Percentiles rank a stretch among this genome's conserved stretches.
Evolutionary conservation across 2,329 filamentous ascomycete genomes (phyloP).

Genomic region (Septoria linicola): DNA sequence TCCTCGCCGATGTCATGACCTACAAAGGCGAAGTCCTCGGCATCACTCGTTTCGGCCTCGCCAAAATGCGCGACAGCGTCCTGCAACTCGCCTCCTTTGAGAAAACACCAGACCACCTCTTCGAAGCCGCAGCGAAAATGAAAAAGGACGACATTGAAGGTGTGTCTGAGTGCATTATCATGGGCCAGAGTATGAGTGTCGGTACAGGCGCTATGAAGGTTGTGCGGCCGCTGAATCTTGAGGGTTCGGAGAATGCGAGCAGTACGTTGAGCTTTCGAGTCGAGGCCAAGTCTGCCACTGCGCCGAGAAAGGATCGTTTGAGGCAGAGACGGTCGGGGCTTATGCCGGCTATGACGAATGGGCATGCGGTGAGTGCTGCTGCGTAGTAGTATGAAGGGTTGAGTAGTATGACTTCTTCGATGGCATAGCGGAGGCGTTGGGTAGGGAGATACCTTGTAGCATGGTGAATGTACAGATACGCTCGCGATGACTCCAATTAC

Average conservation of each 20-base stretch:
- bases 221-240: slow-evolving; percentile 70
- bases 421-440: neutral
- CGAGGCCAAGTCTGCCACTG: slow-evolving; percentile 17
- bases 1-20: slow-evolving; percentile 97
- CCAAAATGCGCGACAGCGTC: slow-evolving; percentile 94
- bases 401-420: no score
- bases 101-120: slow-evolving; percentile 96
- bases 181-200: slow-evolving; percentile 90
- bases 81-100: slow-evolving; percentile 94
- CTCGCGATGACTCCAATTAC: no score
- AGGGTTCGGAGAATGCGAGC: slow-evolving; percentile 50
- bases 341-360: slow-evolving; percentile 22
- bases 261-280: slow-evolving; percentile 23
- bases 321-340: slow-evolving; percentile 19
- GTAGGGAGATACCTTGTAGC: neutral
- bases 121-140: slow-evolving; percentile 88
- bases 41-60: slow-evolving; percentile 92
- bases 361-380: slow-evolving; percentile 21
- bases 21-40: slow-evolving; percentile 96
- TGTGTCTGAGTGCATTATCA: slow-evolving; percentile 95
- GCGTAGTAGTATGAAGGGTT: neutral
- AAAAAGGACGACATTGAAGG: slow-evolving; percentile 91
- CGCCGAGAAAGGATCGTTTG: slow-evolving; percentile 24
- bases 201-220: slow-evolving; percentile 93
- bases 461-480: neutral